Conservation (phyloP, 2,329 filamentous ascomycete species). For the Fusarium sp. region DNA sequence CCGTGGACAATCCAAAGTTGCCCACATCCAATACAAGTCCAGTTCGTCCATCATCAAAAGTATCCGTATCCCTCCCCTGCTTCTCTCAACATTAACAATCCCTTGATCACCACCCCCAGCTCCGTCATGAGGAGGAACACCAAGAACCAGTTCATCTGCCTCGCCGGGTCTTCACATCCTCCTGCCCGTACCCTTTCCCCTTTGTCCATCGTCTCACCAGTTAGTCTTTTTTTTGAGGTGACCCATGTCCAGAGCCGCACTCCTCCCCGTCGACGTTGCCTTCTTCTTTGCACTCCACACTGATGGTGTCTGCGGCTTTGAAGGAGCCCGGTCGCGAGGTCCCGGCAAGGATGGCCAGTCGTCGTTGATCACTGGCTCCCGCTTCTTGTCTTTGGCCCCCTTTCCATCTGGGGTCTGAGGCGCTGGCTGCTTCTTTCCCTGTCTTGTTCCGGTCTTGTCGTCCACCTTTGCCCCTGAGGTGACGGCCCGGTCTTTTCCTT, state of each 20-base stretch:
- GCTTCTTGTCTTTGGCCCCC: slow-evolving; percentile 19
- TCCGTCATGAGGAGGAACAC: slow-evolving; percentile 2
- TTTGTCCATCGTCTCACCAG: background rate
- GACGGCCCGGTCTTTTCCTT: slow-evolving; percentile 27
- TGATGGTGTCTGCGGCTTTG: slow-evolving; percentile 36
- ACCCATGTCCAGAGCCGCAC: slow-evolving; percentile 2
- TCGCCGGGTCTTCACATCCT: slow-evolving; percentile 1
- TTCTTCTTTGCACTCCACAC: slow-evolving; percentile 39
- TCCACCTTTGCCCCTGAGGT: slow-evolving; percentile 13
- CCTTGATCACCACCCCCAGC: background rate
- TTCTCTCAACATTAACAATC: slow-evolving; percentile 7
- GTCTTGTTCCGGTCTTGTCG: slow-evolving; percentile 7
- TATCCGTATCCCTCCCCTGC: slow-evolving; percentile 7
- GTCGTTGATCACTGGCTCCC: slow-evolving; percentile 30
- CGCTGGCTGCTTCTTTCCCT: slow-evolving; percentile 4
- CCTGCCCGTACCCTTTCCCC: background rate
- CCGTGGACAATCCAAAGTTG: slow-evolving; percentile 32
- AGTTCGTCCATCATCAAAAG: background rate
- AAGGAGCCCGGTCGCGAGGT: slow-evolving; percentile 41
- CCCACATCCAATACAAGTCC: slow-evolving; percentile 31
- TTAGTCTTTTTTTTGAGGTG: slow-evolving; percentile 26
- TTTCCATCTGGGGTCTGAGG: slow-evolving; percentile 27
- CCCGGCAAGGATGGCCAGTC: slow-evolving; percentile 45
- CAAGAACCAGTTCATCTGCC: slow-evolving; percentile 1
- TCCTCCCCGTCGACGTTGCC: background rate